Evolutionary conservation across 2,329 filamentous ascomycete species (phyloP), one percentile per base, ranked within the genome.

Genomic region (Cladobotryum mycophilum): DNA sequence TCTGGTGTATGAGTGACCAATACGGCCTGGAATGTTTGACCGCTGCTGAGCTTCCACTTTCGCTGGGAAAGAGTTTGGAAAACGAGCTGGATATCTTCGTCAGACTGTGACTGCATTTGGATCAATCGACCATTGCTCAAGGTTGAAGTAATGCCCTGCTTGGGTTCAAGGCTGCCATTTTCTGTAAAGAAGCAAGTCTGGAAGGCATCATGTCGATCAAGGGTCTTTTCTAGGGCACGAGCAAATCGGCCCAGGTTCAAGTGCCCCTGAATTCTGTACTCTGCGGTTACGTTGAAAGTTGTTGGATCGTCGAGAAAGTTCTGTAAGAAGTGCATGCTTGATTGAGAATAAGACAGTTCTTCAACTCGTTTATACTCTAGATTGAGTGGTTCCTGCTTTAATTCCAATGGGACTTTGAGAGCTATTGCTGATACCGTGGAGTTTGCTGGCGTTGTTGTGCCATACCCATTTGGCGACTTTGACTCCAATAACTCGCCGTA

Each of bases 11-110:
- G n/a, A n/a, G n/a, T n/a, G n/a, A n/a, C n/a, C n/a, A n/a, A n/a
- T n/a, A n/a, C n/a, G n/a, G n/a, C n/a, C n/a, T n/a, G n/a, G n/a
- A n/a, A n/a, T n/a, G n/a, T 45, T 4, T 70, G 57, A 6, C 71
- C 69, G 6, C 55, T 56, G 12, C 60, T 62, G 7, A 78, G 49
- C 46, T 73, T 65, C 33, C 64, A 76, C 2, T 60, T 53, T 47
- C 71, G 56, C 1, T 56, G 47, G n/a, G 22, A 15, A 22, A 43
- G 13, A 8, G 17, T 22, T 22, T 43, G 17, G 20, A 43, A 43
- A 22, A 20, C 41, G 13, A 8, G 41, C 3, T 43, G 12, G 4
- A 12, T 20, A n/a, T n/a, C 41, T 12, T 22, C 20, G 8, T 12
- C 18, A 22, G 18, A 11, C 13, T 43, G 8, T 8, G 41, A 43